Conservation (phyloP, 169 alveolate genomes). For the Babesia ovata region DNA sequence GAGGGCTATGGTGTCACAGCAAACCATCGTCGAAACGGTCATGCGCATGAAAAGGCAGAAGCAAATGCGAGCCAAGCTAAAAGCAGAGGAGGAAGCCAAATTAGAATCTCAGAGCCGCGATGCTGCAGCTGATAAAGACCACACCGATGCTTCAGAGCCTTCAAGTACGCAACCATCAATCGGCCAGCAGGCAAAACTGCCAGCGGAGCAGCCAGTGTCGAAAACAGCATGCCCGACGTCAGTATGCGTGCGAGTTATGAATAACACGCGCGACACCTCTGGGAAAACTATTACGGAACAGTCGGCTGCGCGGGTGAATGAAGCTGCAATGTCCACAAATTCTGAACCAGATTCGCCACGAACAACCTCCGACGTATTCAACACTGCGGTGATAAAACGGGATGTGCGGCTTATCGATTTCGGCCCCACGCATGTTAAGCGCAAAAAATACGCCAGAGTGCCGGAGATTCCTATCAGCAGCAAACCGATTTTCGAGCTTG, state of each 20-base stretch:
- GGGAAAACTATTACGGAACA: background rate
- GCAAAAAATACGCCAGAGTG: background rate
- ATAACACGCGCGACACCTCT: conserved; percentile 4
- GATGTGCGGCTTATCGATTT: background rate
- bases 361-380: background rate
- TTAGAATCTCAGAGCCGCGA: background rate
- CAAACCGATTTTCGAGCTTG: background rate
- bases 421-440: background rate
- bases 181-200: background rate
- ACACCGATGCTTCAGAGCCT: background rate
- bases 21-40: conserved; percentile 14
- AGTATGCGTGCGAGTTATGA: conserved; percentile 14
- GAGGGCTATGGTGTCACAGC: conserved; percentile 22
- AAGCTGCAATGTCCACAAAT: background rate
- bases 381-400: conserved; percentile 8
- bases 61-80: background rate
- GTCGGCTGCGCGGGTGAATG: background rate
- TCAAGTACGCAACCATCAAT: background rate
- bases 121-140: background rate
- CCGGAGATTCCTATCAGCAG: background rate
- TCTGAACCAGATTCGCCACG: background rate
- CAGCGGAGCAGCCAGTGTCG: background rate
- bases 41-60: conserved; percentile 7
- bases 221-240: background rate
- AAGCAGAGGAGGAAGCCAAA: background rate